Evolutionary conservation across 768 basidiomycete genomes (phyloP), one percentile per base, ranked within the genome.

Genomic region (Tephrocybe rancida): DNA sequence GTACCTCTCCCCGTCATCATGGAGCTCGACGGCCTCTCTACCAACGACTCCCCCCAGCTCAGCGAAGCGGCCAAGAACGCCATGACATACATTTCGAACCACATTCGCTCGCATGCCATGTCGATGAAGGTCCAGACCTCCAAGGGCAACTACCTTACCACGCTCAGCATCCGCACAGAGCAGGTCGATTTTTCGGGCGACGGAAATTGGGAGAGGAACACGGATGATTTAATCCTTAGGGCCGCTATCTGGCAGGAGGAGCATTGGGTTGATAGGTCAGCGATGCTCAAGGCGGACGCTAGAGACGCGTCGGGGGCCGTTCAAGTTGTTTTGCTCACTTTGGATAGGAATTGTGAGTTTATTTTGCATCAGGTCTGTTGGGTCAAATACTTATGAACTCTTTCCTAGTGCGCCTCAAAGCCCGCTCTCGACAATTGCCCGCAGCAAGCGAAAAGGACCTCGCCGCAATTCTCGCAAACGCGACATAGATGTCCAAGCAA

Each of bases 121-220:
- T 88, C 86, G 9, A 84, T 99, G 70, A 98, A 98, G 74, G 87
- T 98, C 5, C 95, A 94, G 72, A 99, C 97, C 0, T 90, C 89
- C 5, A 88, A 88, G 60, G 97, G 97, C 56, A 98, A 98, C 65
- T 98, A 98, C 67, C 79, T 99, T 3, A 77, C 83, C 0, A 88
- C 88, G 34, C 79, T 99, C 16, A 86, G 70, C 63, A 83, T 98
- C 18, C 86, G 94, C 21, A 86, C 85, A 0, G 96, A 98, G 68
- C 82, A 88, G 56, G 81, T 95, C 54, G 88, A 92, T 57, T 90
- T 93, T 64, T 64, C 78, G 21, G 71, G 73, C 26, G 71, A 63
- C 22, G 58, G 62, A 56, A 60, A 74, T 65, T 51, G 73, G 62
- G 88, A 89, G 42, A 80, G 88, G 34, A 92, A 81, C 55, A 95